Conservation (phyloP, 2,329 filamentous ascomycete genomes). For the Aspergillus sergii region DNA sequence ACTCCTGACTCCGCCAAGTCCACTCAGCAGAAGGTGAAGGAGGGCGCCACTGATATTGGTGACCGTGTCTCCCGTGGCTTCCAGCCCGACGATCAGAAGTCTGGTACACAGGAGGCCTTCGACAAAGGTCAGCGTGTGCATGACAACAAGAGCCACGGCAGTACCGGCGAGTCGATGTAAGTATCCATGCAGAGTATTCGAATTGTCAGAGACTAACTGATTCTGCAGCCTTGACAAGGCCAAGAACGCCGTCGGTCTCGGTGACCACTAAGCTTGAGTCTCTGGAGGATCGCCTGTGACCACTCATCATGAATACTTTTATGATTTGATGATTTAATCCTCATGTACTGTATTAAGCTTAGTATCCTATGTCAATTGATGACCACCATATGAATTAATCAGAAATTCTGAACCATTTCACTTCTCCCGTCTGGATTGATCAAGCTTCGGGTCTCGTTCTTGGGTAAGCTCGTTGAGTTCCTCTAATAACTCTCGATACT, state of each 20-base stretch:
- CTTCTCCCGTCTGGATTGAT: conserved; percentile 62
- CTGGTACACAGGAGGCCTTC: conserved; percentile 52
- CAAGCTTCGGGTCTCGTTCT: conserved; percentile 73
- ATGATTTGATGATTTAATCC: conserved; percentile 31
- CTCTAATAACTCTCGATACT: conserved; percentile 67
- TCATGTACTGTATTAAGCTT: conserved; percentile 9
- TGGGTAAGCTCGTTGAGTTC: conserved; percentile 65
- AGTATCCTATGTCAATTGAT: conserved; percentile 8
- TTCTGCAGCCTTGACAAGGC: conserved; percentile 44
- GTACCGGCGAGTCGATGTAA: conserved; percentile 44
- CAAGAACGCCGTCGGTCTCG: conserved; percentile 46
- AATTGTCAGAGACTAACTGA: conserved; percentile 11
- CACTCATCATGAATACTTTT: conserved; percentile 6
- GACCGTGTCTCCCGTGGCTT: conserved; percentile 58
- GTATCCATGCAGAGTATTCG: conserved; percentile 14
- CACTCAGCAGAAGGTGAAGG: conserved; percentile 60
- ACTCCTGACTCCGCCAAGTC: conserved; percentile 65
- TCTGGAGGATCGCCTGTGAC: not conserved
- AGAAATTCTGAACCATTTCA: conserved; percentile 2
- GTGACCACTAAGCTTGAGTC: conserved; percentile 27
- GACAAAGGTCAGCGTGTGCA: conserved; percentile 54
- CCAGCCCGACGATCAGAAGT: conserved; percentile 59
- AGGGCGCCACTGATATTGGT: conserved; percentile 56
- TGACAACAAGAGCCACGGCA: conserved; percentile 45
- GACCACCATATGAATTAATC: conserved; percentile 6